Evolutionary conservation across 495 filamentous ascomycete genomes (phyloP), one percentile per base, ranked within the genome.

Genomic region (Penicillium bovifimosum): DNA sequence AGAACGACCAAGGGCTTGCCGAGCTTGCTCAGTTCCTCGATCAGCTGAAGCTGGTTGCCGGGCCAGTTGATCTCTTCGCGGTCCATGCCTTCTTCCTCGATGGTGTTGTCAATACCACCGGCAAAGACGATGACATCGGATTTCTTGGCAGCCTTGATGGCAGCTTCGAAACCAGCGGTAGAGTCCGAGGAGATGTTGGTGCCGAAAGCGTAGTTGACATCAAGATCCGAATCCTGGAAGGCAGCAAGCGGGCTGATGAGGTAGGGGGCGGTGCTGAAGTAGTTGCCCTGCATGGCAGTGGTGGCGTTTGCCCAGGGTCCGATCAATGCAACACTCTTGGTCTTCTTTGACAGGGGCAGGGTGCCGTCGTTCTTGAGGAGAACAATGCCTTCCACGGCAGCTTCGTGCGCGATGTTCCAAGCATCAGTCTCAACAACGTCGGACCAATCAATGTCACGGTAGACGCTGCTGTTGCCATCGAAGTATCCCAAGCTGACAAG

Each of bases 351-450:
- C 3, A 83, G 62, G 0, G 82, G 83, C 2, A 86, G 61, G 10
- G 67, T 67, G 18, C 72, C 80, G 26, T 82, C 77, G 49, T 86
- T 86, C 70, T 86, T 84, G 7, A 85, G 68, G 4, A 86, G 66
- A 7, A 79, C 76, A 20, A 82, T 77, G 0, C 83, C 78, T 54
- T 82, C 76, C 5, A 77, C 76, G 0, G 83, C 82, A 0, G 83
- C 82, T 52, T 76, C 70, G 41, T 80, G 73, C 0, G 83, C 77
- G 14, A 86, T 74, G 13, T 77, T 68, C 65, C 79, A 73, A 0
- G 79, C 72, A 33, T 77, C 63, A 3, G 76, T 73, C 0, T 68
- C 70, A 2, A 73, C 62, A 29, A 86, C 82, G 43, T 81, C 72
- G 8, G 67, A 64, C 71, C 76, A 84, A 14, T 60, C 61, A 7